phyloP scores from a whole-genome alignment of 768 basidiomycete species.

The Lactarius tabidus region DNA sequence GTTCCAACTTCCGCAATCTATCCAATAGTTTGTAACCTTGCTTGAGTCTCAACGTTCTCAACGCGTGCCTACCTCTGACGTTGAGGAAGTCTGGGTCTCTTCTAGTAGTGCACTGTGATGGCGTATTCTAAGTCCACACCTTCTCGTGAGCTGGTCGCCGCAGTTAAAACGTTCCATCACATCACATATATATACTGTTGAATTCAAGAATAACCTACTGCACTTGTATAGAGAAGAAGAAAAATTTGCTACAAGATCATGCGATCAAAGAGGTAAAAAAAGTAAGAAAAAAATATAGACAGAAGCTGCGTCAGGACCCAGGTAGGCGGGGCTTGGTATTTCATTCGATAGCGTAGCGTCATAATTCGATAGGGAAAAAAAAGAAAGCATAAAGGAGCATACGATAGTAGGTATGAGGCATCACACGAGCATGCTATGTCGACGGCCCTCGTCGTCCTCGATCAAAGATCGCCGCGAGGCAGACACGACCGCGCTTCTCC shows the following conservation, averaged over 20 bases:
- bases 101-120: too few relatives aligned
- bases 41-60: too few relatives aligned
- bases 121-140: too few relatives aligned
- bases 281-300: too few relatives aligned
- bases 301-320: slow-evolving; percentile 1
- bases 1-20: too few relatives aligned
- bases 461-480: slow-evolving; percentile 32
- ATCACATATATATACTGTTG: slow-evolving; percentile 10
- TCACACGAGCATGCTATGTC: slow-evolving; percentile 65
- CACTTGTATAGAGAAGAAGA: slow-evolving; percentile 2
- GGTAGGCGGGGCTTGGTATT: not conserved
- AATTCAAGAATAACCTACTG: slow-evolving; percentile 21
- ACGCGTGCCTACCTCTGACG: too few relatives aligned
- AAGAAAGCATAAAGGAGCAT: slow-evolving; percentile 14
- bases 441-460: slow-evolving; percentile 50
- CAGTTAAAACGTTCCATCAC: not conserved
- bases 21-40: too few relatives aligned
- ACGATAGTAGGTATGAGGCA: not conserved
- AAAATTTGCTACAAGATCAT: slow-evolving; percentile 16
- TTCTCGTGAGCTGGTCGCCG: not conserved
- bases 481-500: slow-evolving; percentile 37
- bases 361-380: not conserved
- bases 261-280: slow-evolving; percentile 7
- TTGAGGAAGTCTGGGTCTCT: too few relatives aligned
- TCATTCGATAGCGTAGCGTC: slow-evolving; percentile 4